A percentile compares a stretch with the other conserved stretches of the same genome.
These are phyloP conservation scores for Trichoderma gamsii DNA, from an alignment of 495 filamentous ascomycete species.

Conservation along the genomic window DNA sequence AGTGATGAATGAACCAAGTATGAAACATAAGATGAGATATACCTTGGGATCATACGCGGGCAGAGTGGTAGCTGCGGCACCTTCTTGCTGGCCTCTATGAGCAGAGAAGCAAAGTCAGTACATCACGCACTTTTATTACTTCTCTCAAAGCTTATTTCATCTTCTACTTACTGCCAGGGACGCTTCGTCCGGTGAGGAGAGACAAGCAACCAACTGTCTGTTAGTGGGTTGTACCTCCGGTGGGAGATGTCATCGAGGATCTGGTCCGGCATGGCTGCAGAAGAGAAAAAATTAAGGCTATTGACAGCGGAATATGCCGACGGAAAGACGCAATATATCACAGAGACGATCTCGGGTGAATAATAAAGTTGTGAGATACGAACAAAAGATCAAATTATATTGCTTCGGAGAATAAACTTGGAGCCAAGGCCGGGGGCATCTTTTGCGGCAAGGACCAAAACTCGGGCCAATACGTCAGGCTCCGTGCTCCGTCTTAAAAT, in stretches of 20 bases:
- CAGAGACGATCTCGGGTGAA: neutral
- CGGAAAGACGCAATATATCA: neutral
- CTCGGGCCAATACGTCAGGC: slow-evolving; percentile 10
- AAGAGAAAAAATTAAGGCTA: neutral
- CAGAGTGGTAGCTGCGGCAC: slow-evolving; percentile 65
- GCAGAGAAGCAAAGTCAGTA: neutral
- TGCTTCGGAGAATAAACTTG: slow-evolving; percentile 2
- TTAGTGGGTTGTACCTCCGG: slow-evolving; percentile 85
- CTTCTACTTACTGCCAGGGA: slow-evolving; percentile 84
- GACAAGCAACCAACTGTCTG: slow-evolving; percentile 84
- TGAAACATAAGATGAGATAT: slow-evolving; percentile 19
- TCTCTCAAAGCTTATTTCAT: too few relatives aligned
- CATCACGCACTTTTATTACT: neutral
- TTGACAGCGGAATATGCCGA: neutral
- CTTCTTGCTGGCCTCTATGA: slow-evolving; percentile 82
- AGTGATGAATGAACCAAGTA: slow-evolving; percentile 15
- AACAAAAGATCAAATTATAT: neutral
- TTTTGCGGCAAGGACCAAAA: neutral
- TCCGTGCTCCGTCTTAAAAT: neutral
- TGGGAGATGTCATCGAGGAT: slow-evolving; percentile 97
- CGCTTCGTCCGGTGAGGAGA: slow-evolving; percentile 94
- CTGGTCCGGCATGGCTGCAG: slow-evolving; percentile 43
- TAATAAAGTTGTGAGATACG: neutral
- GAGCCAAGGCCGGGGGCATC: slow-evolving; percentile 3
- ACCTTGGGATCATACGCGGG: slow-evolving; percentile 74